phyloP scores from a whole-genome alignment of 805 yeast species.

The Lipomyces yamanashiensis region DNA sequence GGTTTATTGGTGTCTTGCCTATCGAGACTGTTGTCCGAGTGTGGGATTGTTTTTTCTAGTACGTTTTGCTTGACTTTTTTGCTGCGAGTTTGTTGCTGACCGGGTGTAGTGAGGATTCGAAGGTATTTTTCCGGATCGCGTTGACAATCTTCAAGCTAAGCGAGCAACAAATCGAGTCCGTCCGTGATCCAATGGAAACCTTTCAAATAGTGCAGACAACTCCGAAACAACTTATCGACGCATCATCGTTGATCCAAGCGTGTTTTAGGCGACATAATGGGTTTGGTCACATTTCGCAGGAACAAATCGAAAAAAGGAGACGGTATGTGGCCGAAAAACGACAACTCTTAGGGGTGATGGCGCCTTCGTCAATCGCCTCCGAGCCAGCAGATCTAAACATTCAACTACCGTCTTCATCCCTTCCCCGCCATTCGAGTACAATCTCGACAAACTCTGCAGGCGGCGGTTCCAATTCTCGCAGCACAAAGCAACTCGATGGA shows the following conservation, averaged over 20 bases:
- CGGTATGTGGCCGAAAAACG: constrained; percentile 74
- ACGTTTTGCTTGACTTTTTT: neutral
- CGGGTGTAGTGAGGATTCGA: constrained; percentile 67
- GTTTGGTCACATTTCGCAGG: constrained; percentile 77
- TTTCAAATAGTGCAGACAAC: constrained; percentile 85
- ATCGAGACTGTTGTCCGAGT: constrained; percentile 84
- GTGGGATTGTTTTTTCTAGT: constrained; percentile 91
- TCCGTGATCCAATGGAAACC: constrained; percentile 59
- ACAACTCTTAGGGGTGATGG: constrained; percentile 39
- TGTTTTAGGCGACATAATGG: constrained; percentile 77
- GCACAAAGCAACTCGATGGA: neutral
- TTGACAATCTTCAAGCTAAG: constrained; percentile 77
- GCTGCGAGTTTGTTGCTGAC: neutral
- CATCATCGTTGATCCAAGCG: constrained; percentile 68
- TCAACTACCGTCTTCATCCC: neutral
- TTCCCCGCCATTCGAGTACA: neutral
- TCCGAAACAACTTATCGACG: constrained; percentile 74
- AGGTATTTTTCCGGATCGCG: constrained; percentile 80
- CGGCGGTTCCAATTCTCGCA: neutral
- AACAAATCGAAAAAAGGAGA: constrained; percentile 77
- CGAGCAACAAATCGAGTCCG: constrained; percentile 61
- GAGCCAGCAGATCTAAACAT: neutral
- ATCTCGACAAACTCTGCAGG: too few species aligned
- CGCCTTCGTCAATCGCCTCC: neutral
- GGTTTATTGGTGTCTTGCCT: constrained; percentile 89